A percentile compares a stretch with the other conserved stretches of the same genome.
These are phyloP conservation scores for Phyllosticta citrichinensis DNA, from an alignment of 2,329 filamentous ascomycete species.

Conservation along the genomic window DNA sequence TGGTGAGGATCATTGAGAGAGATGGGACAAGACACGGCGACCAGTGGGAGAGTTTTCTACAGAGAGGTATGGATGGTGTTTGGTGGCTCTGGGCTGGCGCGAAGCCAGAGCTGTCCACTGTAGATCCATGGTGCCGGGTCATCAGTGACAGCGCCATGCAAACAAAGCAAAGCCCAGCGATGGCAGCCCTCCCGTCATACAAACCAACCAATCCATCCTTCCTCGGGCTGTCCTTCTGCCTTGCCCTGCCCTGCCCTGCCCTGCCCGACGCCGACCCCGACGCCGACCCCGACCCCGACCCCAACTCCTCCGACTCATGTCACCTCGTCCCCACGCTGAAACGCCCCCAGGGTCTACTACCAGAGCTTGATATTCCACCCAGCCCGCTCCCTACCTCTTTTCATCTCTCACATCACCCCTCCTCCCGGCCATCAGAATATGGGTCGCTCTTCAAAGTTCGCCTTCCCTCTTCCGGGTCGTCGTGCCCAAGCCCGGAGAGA, in stretches of 20 bases:
- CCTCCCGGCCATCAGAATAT: not conserved
- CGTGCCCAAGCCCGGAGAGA: conserved; percentile 17
- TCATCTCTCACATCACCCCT: not conserved
- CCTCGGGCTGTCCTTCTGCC: not conserved
- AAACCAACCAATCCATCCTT: not conserved
- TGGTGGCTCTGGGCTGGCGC: no score
- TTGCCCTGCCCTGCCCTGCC: no score
- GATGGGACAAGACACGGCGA: not conserved
- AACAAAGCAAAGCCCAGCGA: not conserved
- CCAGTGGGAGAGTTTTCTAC: no score
- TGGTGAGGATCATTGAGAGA: not conserved
- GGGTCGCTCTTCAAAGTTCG: conserved; percentile 21
- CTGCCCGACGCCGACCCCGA: not conserved
- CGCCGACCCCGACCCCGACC: no score
- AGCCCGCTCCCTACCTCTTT: conserved; percentile 1
- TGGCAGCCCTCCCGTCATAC: not conserved
- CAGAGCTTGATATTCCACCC: conserved; percentile 6
- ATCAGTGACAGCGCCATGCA: not conserved
- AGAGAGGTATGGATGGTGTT: no score
- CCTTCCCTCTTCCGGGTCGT: conserved; percentile 27
- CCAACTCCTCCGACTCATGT: not conserved
- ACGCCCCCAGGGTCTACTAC: conserved; percentile 1
- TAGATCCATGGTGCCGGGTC: conserved; percentile 3
- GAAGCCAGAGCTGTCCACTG: no score
- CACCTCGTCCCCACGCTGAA: conserved; percentile 1